A percentile compares a stretch with the other conserved stretches of the same genome.
phyloP scores from a whole-genome alignment of 805 yeast species.

The Komagataella kurtzmanii region DNA sequence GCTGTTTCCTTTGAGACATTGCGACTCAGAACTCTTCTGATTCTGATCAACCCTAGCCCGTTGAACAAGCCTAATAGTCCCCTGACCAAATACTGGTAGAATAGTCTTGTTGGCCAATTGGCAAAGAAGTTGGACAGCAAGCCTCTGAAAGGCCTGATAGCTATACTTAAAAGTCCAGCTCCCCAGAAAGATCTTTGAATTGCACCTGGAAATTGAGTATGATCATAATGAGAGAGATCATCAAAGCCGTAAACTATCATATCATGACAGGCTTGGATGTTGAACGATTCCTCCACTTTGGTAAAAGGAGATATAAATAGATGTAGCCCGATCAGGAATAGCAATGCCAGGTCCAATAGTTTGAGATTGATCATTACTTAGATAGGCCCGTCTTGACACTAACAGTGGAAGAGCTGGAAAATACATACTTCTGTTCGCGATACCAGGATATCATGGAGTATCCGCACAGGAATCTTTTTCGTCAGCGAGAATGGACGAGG shows the following conservation, averaged over 20 bases:
- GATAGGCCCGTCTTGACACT: neutral
- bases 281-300: constrained; percentile 91
- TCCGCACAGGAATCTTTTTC: neutral
- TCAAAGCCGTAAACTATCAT: constrained; percentile 48
- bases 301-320: constrained; percentile 61
- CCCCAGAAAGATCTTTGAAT: constrained; percentile 84
- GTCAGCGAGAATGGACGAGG: constrained; percentile 4
- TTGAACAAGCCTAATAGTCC: constrained; percentile 51
- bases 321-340: constrained; percentile 34
- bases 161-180: constrained; percentile 35
- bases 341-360: constrained; percentile 15
- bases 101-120: constrained; percentile 17
- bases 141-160: constrained; percentile 25
- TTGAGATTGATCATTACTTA: neutral
- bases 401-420: neutral
- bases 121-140: constrained; percentile 3
- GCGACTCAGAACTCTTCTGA: constrained; percentile 27
- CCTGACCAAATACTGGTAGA: constrained; percentile 43
- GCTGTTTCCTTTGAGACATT: constrained; percentile 20
- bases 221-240: constrained; percentile 46
- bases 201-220: constrained; percentile 68
- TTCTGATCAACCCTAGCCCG: constrained; percentile 32
- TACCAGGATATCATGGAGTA: neutral
- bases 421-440: neutral
- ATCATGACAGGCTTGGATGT: constrained; percentile 81